These are phyloP conservation scores for Colletotrichum musae DNA, from an alignment of 2,329 filamentous ascomycete genomes.

Conservation along the genomic window DNA sequence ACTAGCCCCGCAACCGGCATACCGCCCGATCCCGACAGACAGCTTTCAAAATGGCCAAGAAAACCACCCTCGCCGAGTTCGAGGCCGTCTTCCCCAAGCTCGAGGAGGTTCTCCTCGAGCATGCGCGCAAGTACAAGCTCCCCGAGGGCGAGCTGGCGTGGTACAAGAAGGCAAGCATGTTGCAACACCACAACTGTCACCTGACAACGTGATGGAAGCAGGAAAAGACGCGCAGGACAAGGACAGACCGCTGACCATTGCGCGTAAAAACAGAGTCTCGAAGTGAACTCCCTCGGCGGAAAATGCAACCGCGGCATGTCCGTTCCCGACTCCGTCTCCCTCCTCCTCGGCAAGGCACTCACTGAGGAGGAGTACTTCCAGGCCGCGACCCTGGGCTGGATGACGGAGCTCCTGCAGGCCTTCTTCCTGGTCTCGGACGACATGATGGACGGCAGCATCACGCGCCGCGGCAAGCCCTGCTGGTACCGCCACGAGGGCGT, in stretches of 20 bases:
- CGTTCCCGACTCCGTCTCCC: conserved; percentile 89
- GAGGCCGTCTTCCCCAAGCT: conserved; percentile 91
- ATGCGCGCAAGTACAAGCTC: conserved; percentile 86
- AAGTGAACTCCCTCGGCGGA: conserved; percentile 90
- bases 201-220: background rate
- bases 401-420: conserved; percentile 97
- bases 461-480: conserved; percentile 92
- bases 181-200: conserved; percentile 19
- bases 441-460: conserved; percentile 98
- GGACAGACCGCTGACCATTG: conserved; percentile 7
- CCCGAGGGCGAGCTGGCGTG: conserved; percentile 86
- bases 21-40: conserved; percentile 30
- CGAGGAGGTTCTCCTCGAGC: conserved; percentile 83
- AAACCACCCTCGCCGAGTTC: conserved; percentile 86
- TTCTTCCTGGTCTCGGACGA: conserved; percentile 99
- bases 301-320: conserved; percentile 99
- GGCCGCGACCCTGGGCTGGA: conserved; percentile 91
- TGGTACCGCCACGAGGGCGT: conserved; percentile 95
- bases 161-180: conserved; percentile 80
- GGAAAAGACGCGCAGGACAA: background rate
- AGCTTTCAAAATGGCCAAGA: conserved; percentile 71
- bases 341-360: conserved; percentile 81
- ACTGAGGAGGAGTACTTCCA: conserved; percentile 89
- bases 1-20: conserved; percentile 4
- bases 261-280: conserved; percentile 74